Base-by-base conservation (phyloP, 1,284 basidiomycete species). In the Gastroboletus turbinatus region DNA sequence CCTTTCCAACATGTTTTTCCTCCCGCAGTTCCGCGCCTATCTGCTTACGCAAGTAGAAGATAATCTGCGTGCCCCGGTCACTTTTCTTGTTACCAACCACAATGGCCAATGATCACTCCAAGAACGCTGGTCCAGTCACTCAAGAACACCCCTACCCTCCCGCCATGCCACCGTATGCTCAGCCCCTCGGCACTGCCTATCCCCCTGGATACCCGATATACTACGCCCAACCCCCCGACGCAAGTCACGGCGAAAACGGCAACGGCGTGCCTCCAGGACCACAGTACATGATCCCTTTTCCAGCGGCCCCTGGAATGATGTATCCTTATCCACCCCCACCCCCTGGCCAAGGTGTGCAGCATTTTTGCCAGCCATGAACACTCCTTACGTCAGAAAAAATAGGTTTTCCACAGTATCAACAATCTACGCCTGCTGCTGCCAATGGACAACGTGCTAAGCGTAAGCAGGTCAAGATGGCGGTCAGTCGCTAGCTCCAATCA, bases 391-490 rank as follows among this genome's bases (percentile, higher is more conserved):
- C 53, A 76, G 72, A 69, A 42, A 75, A 62, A 71, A 70, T 32
- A 64, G 71, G 39, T 39, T 72, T 58, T 60, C 64, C 57, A 42
- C 66, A 68, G 47, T 75, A 70, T 58, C 55, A 66, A 53, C 66
- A 71, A 46, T 57, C 65, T 36, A 58, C 55, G 56, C 64, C 67
- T 48, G 46, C 64, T 46, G 63, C 64, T 29, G 48, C 63, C 8
- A 70, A 61, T 49, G 63, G 63, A 14, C 71, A 43, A 6, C 78
- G 76, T 50, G 76, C 84, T 2, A 94, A 94, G 72, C 86, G 91
- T 56, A 90, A 85, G 67, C 92, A 94, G 71, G 91, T 94, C 56
- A 94, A 94, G 77, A 92, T 92, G 84, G 91, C 91, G 55, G 87
- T 90, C 68, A 74, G 86, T 66, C 21, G 11, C 39, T 6, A 8